Percentiles rank a stretch among this genome's conserved stretches.
Evolutionary conservation across 306 rosid species (phyloP).

Genomic region (Prunus campanulata): DNA sequence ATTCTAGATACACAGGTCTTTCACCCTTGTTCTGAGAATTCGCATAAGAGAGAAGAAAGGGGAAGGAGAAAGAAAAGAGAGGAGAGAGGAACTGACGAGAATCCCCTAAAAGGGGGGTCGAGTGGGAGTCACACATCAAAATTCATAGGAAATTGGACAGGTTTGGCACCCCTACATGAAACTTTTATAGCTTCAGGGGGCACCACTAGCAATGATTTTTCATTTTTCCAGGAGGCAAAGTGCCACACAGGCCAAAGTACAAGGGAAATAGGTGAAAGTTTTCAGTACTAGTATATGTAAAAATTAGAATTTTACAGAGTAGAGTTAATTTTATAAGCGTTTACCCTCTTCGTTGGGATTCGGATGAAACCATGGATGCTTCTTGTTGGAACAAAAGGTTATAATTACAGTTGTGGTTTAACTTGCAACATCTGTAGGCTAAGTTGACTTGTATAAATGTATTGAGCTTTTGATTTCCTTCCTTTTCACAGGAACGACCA

Average conservation of each 20-base stretch:
- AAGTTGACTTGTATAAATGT: not conserved
- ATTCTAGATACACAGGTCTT: not conserved
- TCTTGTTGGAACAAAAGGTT: too few relatives aligned
- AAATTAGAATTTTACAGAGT: too few relatives aligned
- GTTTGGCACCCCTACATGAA: not conserved
- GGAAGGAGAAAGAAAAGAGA: not conserved
- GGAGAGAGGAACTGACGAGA: not conserved
- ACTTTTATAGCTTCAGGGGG: too few relatives aligned
- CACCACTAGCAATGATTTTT: too few relatives aligned
- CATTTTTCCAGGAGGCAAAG: too few relatives aligned
- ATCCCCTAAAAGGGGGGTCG: not conserved
- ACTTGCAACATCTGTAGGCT: not conserved
- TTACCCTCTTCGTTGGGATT: too few relatives aligned
- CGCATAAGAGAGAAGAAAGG: not conserved
- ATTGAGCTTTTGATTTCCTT: not conserved
- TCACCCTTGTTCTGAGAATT: not conserved
- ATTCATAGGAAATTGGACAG: not conserved
- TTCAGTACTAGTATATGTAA: too few relatives aligned
- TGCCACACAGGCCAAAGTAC: too few relatives aligned
- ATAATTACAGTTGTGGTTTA: not conserved
- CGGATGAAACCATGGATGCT: too few relatives aligned
- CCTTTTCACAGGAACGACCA: conserved; percentile 70
- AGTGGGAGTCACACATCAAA: not conserved
- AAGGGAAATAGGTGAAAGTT: too few relatives aligned
- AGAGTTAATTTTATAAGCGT: too few relatives aligned